A percentile compares a stretch with the other conserved stretches of the same genome.
Conservation (phyloP, 75 land plant genomes). For the Cryptomeria japonica region DNA sequence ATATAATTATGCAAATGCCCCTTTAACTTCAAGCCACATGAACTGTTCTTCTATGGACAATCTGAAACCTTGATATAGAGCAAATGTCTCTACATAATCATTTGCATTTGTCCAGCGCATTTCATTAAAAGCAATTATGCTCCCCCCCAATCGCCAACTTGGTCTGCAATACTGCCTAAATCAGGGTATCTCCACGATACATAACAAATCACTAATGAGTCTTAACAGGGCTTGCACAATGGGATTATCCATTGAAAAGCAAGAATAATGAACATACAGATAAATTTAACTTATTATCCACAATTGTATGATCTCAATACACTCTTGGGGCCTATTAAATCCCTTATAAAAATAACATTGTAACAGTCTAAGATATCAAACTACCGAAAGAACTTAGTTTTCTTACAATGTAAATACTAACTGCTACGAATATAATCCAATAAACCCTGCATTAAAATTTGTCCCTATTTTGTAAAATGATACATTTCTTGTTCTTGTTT, state of each 20-base stretch:
- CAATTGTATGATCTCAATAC: neutral
- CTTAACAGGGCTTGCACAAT: too few relatives aligned
- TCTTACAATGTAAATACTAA: neutral
- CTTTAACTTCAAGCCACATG: neutral
- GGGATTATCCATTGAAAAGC: neutral
- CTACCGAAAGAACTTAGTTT: neutral
- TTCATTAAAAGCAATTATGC: neutral
- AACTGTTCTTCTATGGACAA: neutral
- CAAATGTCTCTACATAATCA: neutral
- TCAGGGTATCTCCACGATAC: neutral
- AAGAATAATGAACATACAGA: too few relatives aligned
- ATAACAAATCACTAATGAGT: too few relatives aligned
- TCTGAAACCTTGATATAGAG: neutral
- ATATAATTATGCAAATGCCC: neutral
- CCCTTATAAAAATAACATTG: too few relatives aligned
- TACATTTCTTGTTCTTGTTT: neutral
- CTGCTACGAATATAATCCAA: neutral
- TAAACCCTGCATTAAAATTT: too few relatives aligned
- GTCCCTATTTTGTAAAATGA: too few relatives aligned
- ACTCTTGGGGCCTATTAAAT: too few relatives aligned
- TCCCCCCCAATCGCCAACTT: neutral
- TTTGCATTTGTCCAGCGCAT: neutral
- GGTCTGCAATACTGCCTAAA: neutral
- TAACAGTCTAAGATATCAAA: neutral
- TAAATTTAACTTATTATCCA: neutral